Evolutionary conservation across 2,329 filamentous ascomycete species (phyloP).

Genomic region (Fusarium incarnatum): DNA sequence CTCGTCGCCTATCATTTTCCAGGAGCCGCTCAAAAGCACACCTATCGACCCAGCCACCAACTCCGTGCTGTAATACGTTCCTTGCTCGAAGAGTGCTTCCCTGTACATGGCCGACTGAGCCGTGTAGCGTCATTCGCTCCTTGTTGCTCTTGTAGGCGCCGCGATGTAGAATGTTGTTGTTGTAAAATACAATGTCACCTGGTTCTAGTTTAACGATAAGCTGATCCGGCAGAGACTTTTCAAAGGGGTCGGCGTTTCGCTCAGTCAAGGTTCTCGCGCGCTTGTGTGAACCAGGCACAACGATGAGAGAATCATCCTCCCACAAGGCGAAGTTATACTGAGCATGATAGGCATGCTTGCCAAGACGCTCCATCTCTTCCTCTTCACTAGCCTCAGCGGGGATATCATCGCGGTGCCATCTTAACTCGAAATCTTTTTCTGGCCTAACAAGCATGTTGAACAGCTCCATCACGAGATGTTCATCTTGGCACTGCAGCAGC

Average conservation of each 20-base stretch:
- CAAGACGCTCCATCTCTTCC: slow-evolving; percentile 73
- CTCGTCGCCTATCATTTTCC: slow-evolving; percentile 59
- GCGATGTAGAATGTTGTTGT: slow-evolving; percentile 87
- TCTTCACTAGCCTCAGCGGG: slow-evolving; percentile 71
- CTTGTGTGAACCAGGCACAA: slow-evolving; percentile 81
- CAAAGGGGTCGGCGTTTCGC: slow-evolving; percentile 74
- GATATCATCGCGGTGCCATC: slow-evolving; percentile 91
- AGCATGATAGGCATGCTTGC: slow-evolving; percentile 74
- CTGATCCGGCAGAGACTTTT: slow-evolving; percentile 70
- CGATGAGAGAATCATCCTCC: slow-evolving; percentile 77
- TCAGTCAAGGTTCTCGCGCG: slow-evolving; percentile 78
- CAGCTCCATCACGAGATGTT: slow-evolving; percentile 84
- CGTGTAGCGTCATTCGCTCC: slow-evolving; percentile 78
- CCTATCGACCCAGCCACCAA: slow-evolving; percentile 72
- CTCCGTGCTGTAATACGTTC: slow-evolving; percentile 81
- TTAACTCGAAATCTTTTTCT: slow-evolving; percentile 75
- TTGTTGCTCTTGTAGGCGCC: slow-evolving; percentile 70
- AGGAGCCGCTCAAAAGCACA: slow-evolving; percentile 66
- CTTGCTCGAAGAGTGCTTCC: slow-evolving; percentile 69
- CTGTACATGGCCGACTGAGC: slow-evolving; percentile 72
- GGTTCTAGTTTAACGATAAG: slow-evolving; percentile 73
- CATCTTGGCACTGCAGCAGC: slow-evolving; percentile 68
- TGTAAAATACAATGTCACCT: slow-evolving; percentile 87
- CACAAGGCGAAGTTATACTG: slow-evolving; percentile 91
- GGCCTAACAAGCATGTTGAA: slow-evolving; percentile 88